phyloP scores from a whole-genome alignment of 2,329 filamentous ascomycete species.

The Fusarium sambucinum region DNA sequence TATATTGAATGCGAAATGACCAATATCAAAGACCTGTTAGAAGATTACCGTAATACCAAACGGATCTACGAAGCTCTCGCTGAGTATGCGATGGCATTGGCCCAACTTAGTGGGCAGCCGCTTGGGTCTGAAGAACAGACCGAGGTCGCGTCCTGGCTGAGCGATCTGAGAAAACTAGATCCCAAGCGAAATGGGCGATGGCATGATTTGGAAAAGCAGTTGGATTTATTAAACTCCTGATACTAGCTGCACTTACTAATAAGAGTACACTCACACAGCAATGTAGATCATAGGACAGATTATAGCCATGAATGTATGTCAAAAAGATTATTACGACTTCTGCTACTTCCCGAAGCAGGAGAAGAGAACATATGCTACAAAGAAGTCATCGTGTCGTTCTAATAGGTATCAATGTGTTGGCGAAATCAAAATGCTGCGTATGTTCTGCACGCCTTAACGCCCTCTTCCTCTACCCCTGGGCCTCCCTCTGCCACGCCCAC shows the following conservation, averaged over 20 bases:
- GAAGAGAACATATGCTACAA: constrained; percentile 7
- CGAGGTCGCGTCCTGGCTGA: constrained; percentile 70
- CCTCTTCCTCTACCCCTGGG: constrained; percentile 36
- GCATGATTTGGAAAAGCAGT: constrained; percentile 72
- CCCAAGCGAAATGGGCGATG: constrained; percentile 80
- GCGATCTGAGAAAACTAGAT: constrained; percentile 76
- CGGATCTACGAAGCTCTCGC: constrained; percentile 92
- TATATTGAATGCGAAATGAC: constrained; percentile 79
- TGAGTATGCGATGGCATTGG: constrained; percentile 74
- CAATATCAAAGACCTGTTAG: constrained; percentile 75
- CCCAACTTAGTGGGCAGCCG: constrained; percentile 62
- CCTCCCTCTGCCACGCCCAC: constrained; percentile 32
- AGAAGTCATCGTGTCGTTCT: neutral
- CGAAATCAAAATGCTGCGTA: constrained; percentile 8
- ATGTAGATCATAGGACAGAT: neutral
- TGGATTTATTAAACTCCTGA: constrained; percentile 37
- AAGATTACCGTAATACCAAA: constrained; percentile 73
- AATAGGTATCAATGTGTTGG: constrained; percentile 17
- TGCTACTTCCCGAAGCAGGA: neutral
- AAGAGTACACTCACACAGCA: neutral
- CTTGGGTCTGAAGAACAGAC: constrained; percentile 56
- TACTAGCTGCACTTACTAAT: neutral
- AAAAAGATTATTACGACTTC: neutral
- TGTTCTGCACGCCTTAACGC: neutral
- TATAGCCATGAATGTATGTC: neutral